phyloP scores from a whole-genome alignment of 306 rosid genomes.

The Pueraria montana region DNA sequence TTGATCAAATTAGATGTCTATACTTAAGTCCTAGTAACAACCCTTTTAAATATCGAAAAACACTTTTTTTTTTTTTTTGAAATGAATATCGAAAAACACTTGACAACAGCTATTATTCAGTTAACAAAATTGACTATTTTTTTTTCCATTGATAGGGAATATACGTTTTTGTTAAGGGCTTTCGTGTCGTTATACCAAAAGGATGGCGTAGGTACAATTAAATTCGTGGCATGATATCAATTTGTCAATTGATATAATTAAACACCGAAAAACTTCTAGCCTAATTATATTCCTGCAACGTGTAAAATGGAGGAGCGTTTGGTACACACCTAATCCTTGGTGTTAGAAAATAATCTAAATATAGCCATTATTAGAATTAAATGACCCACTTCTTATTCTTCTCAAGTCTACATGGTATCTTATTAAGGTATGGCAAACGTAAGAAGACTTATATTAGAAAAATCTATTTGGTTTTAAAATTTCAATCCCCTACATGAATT shows the following conservation, averaged over 20 bases:
- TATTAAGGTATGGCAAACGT: background rate
- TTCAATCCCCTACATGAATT: background rate
- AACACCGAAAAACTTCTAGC: constrained; percentile 21
- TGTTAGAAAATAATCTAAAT: background rate
- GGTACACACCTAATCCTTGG: constrained; percentile 39
- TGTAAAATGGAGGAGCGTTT: constrained; percentile 13
- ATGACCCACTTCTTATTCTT: constrained; percentile 21
- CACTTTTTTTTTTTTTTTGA: no score
- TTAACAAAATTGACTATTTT: constrained; percentile 18
- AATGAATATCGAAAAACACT: background rate
- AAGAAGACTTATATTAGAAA: background rate
- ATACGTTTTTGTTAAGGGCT: background rate
- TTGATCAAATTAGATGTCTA: background rate
- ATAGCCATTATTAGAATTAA: background rate
- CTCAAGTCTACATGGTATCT: background rate
- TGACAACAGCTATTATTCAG: background rate
- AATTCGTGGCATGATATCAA: background rate
- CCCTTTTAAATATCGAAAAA: background rate
- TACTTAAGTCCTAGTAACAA: background rate
- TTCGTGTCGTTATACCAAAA: constrained; percentile 20
- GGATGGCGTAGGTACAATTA: background rate
- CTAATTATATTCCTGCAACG: background rate
- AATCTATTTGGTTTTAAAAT: background rate
- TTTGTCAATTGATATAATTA: constrained; percentile 20
- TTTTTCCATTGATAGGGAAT: background rate